These are phyloP conservation scores for Conringia planisiliqua DNA, from an alignment of 345 rosid species.

Conservation along the genomic window DNA sequence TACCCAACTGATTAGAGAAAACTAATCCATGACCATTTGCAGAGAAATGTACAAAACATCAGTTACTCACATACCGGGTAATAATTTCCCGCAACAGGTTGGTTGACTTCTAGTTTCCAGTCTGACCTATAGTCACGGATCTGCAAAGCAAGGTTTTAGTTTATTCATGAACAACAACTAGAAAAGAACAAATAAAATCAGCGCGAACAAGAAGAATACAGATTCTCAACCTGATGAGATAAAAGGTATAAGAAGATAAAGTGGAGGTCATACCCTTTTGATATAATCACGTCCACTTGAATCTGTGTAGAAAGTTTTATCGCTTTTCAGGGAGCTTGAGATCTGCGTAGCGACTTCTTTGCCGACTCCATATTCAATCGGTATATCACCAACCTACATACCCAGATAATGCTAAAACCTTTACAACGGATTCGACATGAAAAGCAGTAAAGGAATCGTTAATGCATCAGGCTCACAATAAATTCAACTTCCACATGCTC, in stretches of 20 bases:
- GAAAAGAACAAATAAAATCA: neutral
- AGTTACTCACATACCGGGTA: constrained; percentile 65
- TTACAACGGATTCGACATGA: constrained; percentile 4
- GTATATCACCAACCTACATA: constrained; percentile 66
- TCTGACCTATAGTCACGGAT: constrained; percentile 87
- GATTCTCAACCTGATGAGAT: neutral
- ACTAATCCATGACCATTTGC: constrained; percentile 21
- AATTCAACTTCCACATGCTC: constrained; percentile 97
- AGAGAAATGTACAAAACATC: neutral
- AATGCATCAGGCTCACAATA: constrained; percentile 51
- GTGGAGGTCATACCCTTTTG: constrained; percentile 48
- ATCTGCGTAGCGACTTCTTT: constrained; percentile 74
- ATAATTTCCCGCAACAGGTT: constrained; percentile 93
- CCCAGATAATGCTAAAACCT: constrained; percentile 1
- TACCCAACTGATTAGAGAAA: neutral
- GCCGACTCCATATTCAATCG: constrained; percentile 65
- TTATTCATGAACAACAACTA: neutral
- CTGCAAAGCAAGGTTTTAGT: constrained; percentile 40
- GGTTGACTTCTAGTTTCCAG: constrained; percentile 90
- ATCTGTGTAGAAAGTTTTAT: constrained; percentile 73
- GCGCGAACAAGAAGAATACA: neutral
- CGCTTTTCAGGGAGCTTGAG: constrained; percentile 49
- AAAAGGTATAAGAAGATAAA: neutral
- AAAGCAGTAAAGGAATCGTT: neutral
- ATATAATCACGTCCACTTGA: constrained; percentile 86